Percentiles rank a stretch among this genome's conserved stretches.
These are phyloP conservation scores for Eragrostis tef DNA, from an alignment of 202 grass and related monocot species.

Conservation along the genomic window DNA sequence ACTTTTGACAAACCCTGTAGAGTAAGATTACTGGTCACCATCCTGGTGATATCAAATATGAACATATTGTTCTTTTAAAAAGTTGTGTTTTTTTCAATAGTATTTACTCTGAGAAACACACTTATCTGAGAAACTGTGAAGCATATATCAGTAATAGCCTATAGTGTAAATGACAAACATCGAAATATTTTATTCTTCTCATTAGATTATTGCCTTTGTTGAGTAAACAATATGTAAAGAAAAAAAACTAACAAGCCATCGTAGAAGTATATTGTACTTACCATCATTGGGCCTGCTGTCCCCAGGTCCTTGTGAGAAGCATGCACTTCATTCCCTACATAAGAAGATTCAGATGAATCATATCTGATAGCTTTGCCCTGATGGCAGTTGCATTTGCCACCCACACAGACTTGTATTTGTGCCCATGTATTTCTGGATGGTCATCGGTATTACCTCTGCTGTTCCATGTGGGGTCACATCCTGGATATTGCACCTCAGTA, in stretches of 20 bases:
- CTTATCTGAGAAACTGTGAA: background rate
- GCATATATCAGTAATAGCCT: background rate
- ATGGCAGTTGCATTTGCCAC: slow-evolving; percentile 49
- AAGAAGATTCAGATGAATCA: slow-evolving; percentile 43
- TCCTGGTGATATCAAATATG: no score
- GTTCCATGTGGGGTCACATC: slow-evolving; percentile 55
- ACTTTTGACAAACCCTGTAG: background rate
- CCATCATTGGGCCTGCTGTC: slow-evolving; percentile 42
- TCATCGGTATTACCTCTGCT: slow-evolving; percentile 30
- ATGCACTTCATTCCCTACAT: slow-evolving; percentile 44
- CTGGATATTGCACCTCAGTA: slow-evolving; percentile 44
- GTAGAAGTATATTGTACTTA: slow-evolving; percentile 40
- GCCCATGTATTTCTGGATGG: slow-evolving; percentile 36
- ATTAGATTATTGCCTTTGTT: background rate
- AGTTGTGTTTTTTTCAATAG: background rate
- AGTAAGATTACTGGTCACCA: background rate
- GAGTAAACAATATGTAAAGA: slow-evolving; percentile 22
- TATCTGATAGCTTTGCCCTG: slow-evolving; percentile 47
- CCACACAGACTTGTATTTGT: slow-evolving; percentile 54
- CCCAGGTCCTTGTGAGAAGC: slow-evolving; percentile 49
- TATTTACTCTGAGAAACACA: slow-evolving; percentile 1
- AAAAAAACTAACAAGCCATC: background rate
- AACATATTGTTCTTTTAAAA: background rate
- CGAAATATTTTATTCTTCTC: background rate
- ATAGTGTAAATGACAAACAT: slow-evolving; percentile 3